phyloP scores from a whole-genome alignment of 495 filamentous ascomycete species.

The Podospora pseudocomata region DNA sequence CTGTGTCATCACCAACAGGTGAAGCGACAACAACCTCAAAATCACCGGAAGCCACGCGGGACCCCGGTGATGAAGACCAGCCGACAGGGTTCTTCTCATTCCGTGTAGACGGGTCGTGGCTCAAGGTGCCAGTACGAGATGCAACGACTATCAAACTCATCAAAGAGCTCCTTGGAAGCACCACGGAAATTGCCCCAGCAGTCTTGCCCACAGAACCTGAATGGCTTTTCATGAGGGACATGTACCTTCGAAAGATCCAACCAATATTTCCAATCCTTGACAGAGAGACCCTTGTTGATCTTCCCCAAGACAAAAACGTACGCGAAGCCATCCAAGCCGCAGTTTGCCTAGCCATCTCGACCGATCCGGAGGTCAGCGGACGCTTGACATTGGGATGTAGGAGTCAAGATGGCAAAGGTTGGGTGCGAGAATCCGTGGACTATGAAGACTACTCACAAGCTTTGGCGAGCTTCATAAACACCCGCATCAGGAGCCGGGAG shows the following conservation, averaged over 20 bases:
- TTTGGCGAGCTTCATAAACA: constrained; percentile 31
- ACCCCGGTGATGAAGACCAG: background rate
- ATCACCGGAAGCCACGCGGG: background rate
- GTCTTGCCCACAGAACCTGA: constrained; percentile 35
- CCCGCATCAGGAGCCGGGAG: constrained; percentile 21
- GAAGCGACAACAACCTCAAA: background rate
- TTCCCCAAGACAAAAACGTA: constrained; percentile 14
- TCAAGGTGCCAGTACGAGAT: constrained; percentile 14
- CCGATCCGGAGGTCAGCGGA: constrained; percentile 33
- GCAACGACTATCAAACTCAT: constrained; percentile 9
- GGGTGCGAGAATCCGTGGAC: constrained; percentile 25
- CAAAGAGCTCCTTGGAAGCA: constrained; percentile 9
- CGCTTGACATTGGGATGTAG: constrained; percentile 33
- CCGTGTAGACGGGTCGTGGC: constrained; percentile 11
- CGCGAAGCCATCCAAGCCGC: constrained; percentile 35
- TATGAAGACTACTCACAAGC: constrained; percentile 36
- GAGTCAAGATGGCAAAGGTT: constrained; percentile 25
- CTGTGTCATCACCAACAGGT: background rate
- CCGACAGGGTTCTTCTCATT: constrained; percentile 10
- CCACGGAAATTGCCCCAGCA: constrained; percentile 19
- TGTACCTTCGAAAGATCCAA: constrained; percentile 47
- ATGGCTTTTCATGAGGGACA: constrained; percentile 34
- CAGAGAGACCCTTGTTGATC: constrained; percentile 15
- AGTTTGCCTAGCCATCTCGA: constrained; percentile 50
- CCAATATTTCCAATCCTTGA: constrained; percentile 51